Evolutionary conservation across 73 alveolate species (phyloP), one percentile per base, ranked within the genome.

Genomic region (Paramecium sonneborni): DNA sequence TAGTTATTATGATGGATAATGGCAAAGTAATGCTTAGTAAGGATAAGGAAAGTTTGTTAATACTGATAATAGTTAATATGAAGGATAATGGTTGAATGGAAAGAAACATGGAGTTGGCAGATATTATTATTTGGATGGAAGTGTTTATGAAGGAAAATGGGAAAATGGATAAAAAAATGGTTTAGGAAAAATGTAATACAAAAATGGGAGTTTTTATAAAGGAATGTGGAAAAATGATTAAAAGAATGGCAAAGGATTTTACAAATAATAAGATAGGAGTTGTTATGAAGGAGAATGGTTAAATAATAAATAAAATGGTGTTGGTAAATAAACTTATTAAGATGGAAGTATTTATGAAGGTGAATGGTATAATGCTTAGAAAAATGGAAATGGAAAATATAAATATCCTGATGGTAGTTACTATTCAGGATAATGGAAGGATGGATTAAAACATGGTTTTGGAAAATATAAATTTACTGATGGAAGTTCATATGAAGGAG

Each of bases 21-120:
- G 96, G 97, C 68, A 57, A 8, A 86, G 92, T 28, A 95, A 94
- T 85, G 35, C 48, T 85, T 85, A 94, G 43, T 92, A 95, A 85
- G 98, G 98, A 52, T 20, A 92, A 1, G 98, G 43, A 24, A 97
- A 97, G 28, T 79, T 30, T 37, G 94, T 92, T 57, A 85, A 87
- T 84, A 62, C 94, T 96, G 93, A 92, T 7, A 94, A 95, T 94
- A 96, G 97, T 6, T 86, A 86, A 57, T 95, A 94, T 85, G 93
- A 87, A 23, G 98, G 98, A 15, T 41, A 89, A 41, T 95, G 97
- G 97, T 52, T 44, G 28, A 94, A 95, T 57, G 86, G 92, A 56
- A 86, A 85, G 74, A 95, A 94, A 95, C 85, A 92, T 41, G 95
- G 95, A 26, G n/a, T 56, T 24, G 95, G 68, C 35, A 52, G 68